phyloP scores from a whole-genome alignment of 2,329 filamentous ascomycete species.

The Tolypocladium inflatum region DNA sequence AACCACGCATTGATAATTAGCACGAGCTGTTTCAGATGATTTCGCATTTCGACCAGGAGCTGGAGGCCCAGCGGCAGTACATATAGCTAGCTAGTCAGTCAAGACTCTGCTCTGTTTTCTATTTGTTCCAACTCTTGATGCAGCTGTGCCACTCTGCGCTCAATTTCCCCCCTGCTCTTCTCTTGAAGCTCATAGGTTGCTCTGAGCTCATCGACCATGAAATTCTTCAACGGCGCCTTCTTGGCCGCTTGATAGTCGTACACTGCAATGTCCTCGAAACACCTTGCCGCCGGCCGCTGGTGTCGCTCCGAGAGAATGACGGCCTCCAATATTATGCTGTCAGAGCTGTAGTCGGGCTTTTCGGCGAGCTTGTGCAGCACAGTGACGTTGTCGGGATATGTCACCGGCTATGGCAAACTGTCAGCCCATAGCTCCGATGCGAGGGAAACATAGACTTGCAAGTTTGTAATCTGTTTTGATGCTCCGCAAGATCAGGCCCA shows the following conservation, averaged over 20 bases:
- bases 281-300: conserved; percentile 62
- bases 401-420: conserved; percentile 56
- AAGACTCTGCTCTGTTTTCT: background rate
- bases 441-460: conserved; percentile 37
- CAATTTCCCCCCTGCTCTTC: conserved; percentile 7
- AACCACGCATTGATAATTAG: background rate
- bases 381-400: conserved; percentile 71
- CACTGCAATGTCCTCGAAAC: conserved; percentile 43
- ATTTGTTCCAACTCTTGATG: conserved; percentile 1
- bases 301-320: conserved; percentile 68
- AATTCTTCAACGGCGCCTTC: conserved; percentile 28
- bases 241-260: conserved; percentile 21
- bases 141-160: conserved; percentile 9
- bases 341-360: conserved; percentile 30
- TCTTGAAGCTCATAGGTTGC: conserved; percentile 25
- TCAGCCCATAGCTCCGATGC: background rate
- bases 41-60: background rate
- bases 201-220: conserved; percentile 28
- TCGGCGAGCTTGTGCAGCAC: conserved; percentile 69
- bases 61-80: background rate
- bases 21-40: background rate
- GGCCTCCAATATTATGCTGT: conserved; percentile 49
- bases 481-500: conserved; percentile 69
- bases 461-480: conserved; percentile 84
- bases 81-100: background rate